Evolutionary conservation across 2,329 filamentous ascomycete genomes (phyloP), one percentile per base, ranked within the genome.

Genomic region (Penicillium sp.): DNA sequence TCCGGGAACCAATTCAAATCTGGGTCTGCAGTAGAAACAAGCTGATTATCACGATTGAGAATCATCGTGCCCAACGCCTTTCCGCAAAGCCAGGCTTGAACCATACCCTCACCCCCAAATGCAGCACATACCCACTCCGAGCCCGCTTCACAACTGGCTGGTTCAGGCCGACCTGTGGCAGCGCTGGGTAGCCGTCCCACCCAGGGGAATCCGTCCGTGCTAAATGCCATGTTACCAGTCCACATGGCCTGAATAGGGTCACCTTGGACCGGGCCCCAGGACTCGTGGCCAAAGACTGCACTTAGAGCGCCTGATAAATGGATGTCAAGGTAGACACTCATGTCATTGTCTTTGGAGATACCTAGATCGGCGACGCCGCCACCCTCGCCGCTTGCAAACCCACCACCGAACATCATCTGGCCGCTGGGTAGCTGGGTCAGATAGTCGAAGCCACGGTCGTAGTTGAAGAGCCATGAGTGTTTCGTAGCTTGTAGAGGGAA

Each of bases 321-420:
- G 6, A 73, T 69, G 12, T 71, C 70, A 19, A 64, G 64, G 47
- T 70, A 67, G 1, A 72, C 47, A 30, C 66, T 72, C 40, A 71
- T 38, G 8, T 70, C 67, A 7, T 74, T 73, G 67, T 88, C 85
- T 15, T 83, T 80, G 44, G 79, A 79, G 1, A 81, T 64, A 0
- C 84, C 85, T 0, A 87, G 47, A 56, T 82, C 78, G 35, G 80
- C 80, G 3, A 82, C 42, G 0, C 83, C 84, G 9, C 80, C 70
- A 5, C 75, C 73, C 5, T 72, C 69, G 17, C 80, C 79, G 24
- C 80, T 78, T 5, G 77, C 75, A 58, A 85, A 81, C 0, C 83
- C 86, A 0, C 86, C 85, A 1, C 85, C 85, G 2, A 85, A 70
- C 81, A 88, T 83, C 61, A 88, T 72, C 59, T 85, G 81, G 7